phyloP scores from a whole-genome alignment of 495 filamentous ascomycete genomes.

The Pyrenopolyporus hunteri region DNA sequence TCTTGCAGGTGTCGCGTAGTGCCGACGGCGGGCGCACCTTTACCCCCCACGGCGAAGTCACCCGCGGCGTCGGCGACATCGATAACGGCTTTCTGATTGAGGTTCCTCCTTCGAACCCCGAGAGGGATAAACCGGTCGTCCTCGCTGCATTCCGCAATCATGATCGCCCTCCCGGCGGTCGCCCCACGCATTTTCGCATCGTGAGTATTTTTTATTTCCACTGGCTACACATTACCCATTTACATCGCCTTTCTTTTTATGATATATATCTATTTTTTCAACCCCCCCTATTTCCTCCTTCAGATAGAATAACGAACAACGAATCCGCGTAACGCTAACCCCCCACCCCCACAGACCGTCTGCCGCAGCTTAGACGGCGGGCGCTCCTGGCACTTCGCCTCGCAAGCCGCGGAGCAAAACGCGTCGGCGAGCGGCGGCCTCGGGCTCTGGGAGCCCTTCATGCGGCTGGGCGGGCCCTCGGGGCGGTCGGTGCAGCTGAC shows the following conservation, averaged over 20 bases:
- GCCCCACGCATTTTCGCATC: conserved; percentile 63
- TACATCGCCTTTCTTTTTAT: too few relatives aligned
- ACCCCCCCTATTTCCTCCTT: background rate
- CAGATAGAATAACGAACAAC: background rate
- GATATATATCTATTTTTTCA: background rate
- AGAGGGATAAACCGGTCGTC: conserved; percentile 37
- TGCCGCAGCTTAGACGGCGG: conserved; percentile 63
- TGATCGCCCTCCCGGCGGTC: conserved; percentile 45
- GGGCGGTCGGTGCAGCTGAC: conserved; percentile 61
- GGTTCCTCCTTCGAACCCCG: conserved; percentile 42
- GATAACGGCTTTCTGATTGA: conserved; percentile 68
- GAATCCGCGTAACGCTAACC: background rate
- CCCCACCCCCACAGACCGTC: conserved; percentile 46
- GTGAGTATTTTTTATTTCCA: background rate
- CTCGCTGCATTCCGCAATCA: conserved; percentile 71
- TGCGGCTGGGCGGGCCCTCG: conserved; percentile 50
- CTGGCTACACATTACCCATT: too few relatives aligned
- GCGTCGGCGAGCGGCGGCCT: conserved; percentile 50
- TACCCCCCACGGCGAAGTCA: conserved; percentile 42
- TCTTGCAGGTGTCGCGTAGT: conserved; percentile 50
- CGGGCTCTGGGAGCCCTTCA: conserved; percentile 69
- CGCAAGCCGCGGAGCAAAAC: conserved; percentile 52
- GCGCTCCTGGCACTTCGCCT: conserved; percentile 58
- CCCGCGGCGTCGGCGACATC: conserved; percentile 53
- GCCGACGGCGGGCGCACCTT: conserved; percentile 53